Conservation (phyloP, 768 basidiomycete genomes). For the Glaciozyma antarctica region DNA sequence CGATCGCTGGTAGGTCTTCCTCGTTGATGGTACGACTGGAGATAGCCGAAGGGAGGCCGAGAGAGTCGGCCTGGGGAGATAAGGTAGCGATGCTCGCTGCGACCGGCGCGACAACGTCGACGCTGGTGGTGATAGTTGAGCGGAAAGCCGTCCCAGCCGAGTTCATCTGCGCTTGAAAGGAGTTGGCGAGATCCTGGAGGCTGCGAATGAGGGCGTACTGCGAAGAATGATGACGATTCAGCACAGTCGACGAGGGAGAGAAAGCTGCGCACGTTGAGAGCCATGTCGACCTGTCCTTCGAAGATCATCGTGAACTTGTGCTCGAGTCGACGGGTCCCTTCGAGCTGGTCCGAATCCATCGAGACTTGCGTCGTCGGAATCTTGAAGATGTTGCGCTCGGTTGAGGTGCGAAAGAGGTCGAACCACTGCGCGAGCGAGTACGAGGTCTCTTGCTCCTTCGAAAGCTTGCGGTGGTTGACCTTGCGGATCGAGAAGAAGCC, state of each 20-base stretch:
- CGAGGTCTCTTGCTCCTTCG: slow-evolving; percentile 18
- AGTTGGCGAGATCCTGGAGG: slow-evolving; percentile 6
- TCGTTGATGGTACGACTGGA: not conserved
- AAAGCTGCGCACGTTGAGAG: slow-evolving; percentile 11
- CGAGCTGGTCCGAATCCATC: slow-evolving; percentile 18
- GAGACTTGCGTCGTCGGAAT: slow-evolving; percentile 15
- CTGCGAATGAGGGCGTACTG: slow-evolving; percentile 14
- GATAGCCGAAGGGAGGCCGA: not conserved
- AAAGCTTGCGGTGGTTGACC: slow-evolving; percentile 11
- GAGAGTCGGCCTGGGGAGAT: not conserved
- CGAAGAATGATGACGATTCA: not conserved
- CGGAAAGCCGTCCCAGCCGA: not conserved
- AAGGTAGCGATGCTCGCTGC: not conserved
- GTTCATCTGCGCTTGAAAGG: slow-evolving; percentile 13
- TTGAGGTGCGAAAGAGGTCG: slow-evolving; percentile 16
- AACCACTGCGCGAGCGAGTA: slow-evolving; percentile 15
- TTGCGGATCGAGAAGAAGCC: slow-evolving; percentile 24
- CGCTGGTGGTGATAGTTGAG: slow-evolving; percentile 59
- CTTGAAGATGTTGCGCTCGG: slow-evolving; percentile 20
- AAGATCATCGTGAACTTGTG: slow-evolving; percentile 20
- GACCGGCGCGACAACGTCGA: not conserved
- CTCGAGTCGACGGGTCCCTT: not conserved
- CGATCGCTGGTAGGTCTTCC: not conserved
- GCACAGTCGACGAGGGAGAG: not conserved
- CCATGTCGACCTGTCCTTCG: slow-evolving; percentile 16